phyloP scores from a whole-genome alignment of 805 yeast genomes.

The Candida ovalis region DNA sequence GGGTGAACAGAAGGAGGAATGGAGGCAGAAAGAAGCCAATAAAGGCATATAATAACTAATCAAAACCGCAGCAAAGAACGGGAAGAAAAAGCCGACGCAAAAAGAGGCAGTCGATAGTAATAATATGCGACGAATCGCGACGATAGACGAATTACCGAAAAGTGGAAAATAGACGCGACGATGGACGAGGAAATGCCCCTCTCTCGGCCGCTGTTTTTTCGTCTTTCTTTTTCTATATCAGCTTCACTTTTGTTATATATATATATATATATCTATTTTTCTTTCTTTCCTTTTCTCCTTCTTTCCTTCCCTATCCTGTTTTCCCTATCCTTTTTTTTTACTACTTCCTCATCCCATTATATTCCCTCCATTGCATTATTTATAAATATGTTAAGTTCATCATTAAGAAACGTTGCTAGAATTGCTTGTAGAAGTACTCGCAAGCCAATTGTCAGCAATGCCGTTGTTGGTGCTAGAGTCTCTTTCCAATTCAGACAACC shows the following conservation, averaged over 20 bases:
- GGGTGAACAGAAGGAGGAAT: neutral
- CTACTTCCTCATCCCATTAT: neutral
- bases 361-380: neutral
- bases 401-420: slow-evolving; percentile 21
- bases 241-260: no score
- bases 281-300: neutral
- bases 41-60: no score
- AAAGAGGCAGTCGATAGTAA: no score
- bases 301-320: neutral
- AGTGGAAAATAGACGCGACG: no score
- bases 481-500: slow-evolving; percentile 14
- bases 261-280: no score
- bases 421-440: slow-evolving; percentile 9
- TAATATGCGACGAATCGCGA: no score
- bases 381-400: neutral
- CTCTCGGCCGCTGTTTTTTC: no score
- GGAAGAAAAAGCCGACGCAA: no score
- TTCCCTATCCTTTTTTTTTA: neutral
- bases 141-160: no score
- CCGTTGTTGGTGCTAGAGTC: neutral
- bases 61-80: no score
- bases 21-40: neutral
- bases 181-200: no score
- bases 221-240: no score
- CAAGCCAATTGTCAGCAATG: slow-evolving; percentile 6